Conservation (phyloP, 2,329 filamentous ascomycete species). For the Coniochaeta pulveracea region DNA sequence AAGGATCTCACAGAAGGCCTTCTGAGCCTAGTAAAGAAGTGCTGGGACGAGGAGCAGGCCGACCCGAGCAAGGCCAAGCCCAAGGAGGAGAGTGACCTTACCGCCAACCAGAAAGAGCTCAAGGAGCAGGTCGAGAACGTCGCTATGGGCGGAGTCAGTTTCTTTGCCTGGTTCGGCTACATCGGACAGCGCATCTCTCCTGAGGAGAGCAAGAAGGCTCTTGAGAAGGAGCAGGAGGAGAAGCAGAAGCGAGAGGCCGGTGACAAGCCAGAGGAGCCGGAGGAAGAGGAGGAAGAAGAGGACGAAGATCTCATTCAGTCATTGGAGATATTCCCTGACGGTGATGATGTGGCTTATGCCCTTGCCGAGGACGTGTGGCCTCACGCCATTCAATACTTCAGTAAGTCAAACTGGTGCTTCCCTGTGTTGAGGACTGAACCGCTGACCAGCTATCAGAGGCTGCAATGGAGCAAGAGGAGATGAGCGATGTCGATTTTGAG, state of each 20-base stretch:
- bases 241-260: slow-evolving; percentile 36
- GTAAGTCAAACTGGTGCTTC: slow-evolving; percentile 39
- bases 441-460: slow-evolving; percentile 41
- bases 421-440: not conserved
- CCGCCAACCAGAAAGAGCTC: slow-evolving; percentile 36
- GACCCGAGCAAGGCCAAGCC: slow-evolving; percentile 23
- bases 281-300: slow-evolving; percentile 43
- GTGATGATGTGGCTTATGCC: slow-evolving; percentile 69
- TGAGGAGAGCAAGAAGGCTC: slow-evolving; percentile 57
- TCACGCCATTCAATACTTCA: slow-evolving; percentile 81
- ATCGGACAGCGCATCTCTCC: slow-evolving; percentile 57
- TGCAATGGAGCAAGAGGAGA: slow-evolving; percentile 57
- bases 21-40: slow-evolving; percentile 58
- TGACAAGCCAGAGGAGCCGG: slow-evolving; percentile 35
- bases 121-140: slow-evolving; percentile 46
- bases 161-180: slow-evolving; percentile 87
- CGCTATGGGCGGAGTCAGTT: slow-evolving; percentile 57
- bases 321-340: slow-evolving; percentile 78
- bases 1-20: slow-evolving; percentile 78
- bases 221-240: slow-evolving; percentile 47
- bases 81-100: slow-evolving; percentile 26
- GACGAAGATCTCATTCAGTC: slow-evolving; percentile 51
- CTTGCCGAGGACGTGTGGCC: slow-evolving; percentile 85
- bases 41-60: slow-evolving; percentile 50
- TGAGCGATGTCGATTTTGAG: slow-evolving; percentile 63